Evolutionary conservation across 2,329 filamentous ascomycete species (phyloP), one percentile per base, ranked within the genome.

Genomic region (Lachnum nothofagi): DNA sequence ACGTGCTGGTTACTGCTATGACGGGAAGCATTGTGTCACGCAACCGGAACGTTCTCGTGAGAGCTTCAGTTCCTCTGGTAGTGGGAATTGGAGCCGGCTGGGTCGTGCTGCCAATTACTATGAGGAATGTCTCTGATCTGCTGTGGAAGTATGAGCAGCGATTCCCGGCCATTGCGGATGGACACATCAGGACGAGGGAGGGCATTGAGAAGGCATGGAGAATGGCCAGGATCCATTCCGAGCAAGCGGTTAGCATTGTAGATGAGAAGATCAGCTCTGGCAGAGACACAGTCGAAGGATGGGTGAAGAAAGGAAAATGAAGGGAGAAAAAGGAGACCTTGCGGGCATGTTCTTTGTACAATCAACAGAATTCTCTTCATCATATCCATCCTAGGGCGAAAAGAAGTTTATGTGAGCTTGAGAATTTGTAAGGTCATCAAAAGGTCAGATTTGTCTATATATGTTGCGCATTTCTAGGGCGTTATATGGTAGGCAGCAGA

Each of bases 1-100:
- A 97, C 72, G 90, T 97, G 40, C 79, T 96, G 24, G 91, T 98
- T 41, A 85, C 91, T 35, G 84, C 88, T 62, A 96, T 98, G 91
- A 88, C 93, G 29, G 93, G 91, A 60, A 90, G 83, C 69, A 97
- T 98, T 67, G 75, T 96, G 47, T 82, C 88, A 47, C 83, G 91
- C 55, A 94, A 95, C 75, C 83, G 91, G 61, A 91, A 86, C 68
- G 78, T 97, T 55, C 68, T 95, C 54, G 73, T 98, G 46, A 83
- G 93, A 59, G 83, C 85, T 46, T 75, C 83, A 2, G 78, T 87
- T 2, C 93, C 93, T 9, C 70, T 91, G 42, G 83, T 84, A 17
- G 81, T 96, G 37, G 93, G 91, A 58, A 73, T 95, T 55, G 83
- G 83, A 48, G 87, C 90, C 48, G 90, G 88, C 51, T 93, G 90